These are phyloP conservation scores for Croton setiger DNA, from an alignment of 441 rosid species.

Conservation along the genomic window DNA sequence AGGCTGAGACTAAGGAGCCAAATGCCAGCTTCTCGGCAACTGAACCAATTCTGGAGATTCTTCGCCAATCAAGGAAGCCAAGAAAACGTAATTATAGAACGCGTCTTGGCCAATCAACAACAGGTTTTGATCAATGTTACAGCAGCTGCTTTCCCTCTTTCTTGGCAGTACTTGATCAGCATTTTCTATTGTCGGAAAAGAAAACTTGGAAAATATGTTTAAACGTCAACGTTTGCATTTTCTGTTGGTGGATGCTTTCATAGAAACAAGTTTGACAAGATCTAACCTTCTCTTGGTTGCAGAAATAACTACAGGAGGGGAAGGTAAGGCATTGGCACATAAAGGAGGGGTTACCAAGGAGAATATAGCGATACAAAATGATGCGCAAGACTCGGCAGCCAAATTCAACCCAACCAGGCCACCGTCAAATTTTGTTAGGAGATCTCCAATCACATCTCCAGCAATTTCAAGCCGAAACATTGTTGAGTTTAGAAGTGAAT, in stretches of 20 bases:
- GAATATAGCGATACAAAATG: constrained; percentile 7
- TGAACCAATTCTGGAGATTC: constrained; percentile 40
- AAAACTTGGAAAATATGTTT: background rate
- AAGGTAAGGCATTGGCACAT: constrained; percentile 12
- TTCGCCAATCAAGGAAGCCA: constrained; percentile 28
- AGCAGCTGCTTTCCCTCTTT: too few species aligned
- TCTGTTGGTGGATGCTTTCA: background rate
- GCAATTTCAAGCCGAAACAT: constrained; percentile 28
- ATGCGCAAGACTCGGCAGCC: background rate
- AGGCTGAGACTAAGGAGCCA: constrained; percentile 15
- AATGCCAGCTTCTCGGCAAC: constrained; percentile 21
- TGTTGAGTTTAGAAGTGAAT: constrained; percentile 17
- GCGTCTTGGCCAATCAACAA: too few species aligned
- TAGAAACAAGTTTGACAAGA: background rate
- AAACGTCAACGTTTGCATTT: too few species aligned
- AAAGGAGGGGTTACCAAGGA: constrained; percentile 16
- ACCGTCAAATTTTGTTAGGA: constrained; percentile 42
- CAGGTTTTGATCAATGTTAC: too few species aligned
- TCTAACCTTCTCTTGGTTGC: constrained; percentile 5
- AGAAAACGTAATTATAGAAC: constrained; percentile 26
- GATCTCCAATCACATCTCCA: constrained; percentile 36
- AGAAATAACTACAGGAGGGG: constrained; percentile 19
- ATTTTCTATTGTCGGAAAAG: background rate
- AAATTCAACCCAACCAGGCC: constrained; percentile 33
- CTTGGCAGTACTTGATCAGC: too few species aligned